Conservation (phyloP, 805 yeast genomes). For the Groenewaldozyma salmanticensis region DNA sequence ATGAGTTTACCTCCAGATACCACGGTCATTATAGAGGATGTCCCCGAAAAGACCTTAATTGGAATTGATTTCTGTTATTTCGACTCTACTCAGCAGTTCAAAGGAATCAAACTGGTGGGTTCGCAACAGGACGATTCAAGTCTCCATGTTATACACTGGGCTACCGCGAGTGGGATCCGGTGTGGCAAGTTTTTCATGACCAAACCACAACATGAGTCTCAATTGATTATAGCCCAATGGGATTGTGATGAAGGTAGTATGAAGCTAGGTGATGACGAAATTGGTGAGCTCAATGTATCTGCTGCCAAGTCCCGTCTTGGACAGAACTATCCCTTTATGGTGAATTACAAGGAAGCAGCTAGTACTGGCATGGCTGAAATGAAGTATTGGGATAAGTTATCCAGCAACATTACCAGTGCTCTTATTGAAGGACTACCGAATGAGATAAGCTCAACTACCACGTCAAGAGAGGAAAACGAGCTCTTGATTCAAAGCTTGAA, state of each 20-base stretch:
- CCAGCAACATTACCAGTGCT: conserved; percentile 19
- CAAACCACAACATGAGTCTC: conserved; percentile 21
- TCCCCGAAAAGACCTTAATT: conserved; percentile 29
- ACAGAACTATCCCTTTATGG: conserved; percentile 31
- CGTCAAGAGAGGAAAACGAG: conserved; percentile 42
- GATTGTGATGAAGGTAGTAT: conserved; percentile 27
- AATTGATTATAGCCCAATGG: conserved; percentile 32
- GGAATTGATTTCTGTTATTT: conserved; percentile 46
- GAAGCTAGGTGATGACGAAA: conserved; percentile 21
- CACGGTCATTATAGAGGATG: conserved; percentile 22
- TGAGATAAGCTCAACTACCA: conserved; percentile 34
- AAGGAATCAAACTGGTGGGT: conserved; percentile 45
- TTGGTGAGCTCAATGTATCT: conserved; percentile 26
- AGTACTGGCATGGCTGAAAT: conserved; percentile 18
- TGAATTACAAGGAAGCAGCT: conserved; percentile 29
- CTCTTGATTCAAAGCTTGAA: conserved; percentile 29
- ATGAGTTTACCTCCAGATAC: conserved; percentile 11
- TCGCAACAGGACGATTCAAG: no score
- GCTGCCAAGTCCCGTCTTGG: conserved; percentile 26
- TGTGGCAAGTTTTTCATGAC: conserved; percentile 31
- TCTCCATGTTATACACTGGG: conserved; percentile 46
- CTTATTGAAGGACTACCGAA: conserved; percentile 24
- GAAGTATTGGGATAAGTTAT: conserved; percentile 23
- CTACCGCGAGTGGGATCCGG: conserved; percentile 31
- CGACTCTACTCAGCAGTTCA: conserved; percentile 30